Evolutionary conservation across 2,329 filamentous ascomycete genomes (phyloP).

Genomic region (Thielaviopsis populi): DNA sequence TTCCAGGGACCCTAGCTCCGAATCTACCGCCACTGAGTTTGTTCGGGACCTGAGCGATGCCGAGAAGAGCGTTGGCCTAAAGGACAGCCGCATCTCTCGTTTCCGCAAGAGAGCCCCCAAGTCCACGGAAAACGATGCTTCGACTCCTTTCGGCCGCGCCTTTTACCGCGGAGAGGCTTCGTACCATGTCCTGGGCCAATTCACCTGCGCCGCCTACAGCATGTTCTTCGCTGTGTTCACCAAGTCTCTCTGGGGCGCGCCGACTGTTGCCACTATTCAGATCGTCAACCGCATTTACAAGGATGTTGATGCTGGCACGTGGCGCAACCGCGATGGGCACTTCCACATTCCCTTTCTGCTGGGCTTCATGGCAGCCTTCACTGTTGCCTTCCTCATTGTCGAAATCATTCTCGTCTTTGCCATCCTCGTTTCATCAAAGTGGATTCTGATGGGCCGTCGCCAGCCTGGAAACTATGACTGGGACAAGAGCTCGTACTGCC

Average conservation of each 20-base stretch:
- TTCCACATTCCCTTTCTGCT: conserved; percentile 28
- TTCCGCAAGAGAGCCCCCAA: conserved; percentile 7
- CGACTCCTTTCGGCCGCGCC: conserved; percentile 37
- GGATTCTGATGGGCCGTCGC: conserved; percentile 36
- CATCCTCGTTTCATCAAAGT: conserved; percentile 34
- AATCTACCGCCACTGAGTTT: conserved; percentile 5
- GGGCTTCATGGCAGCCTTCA: conserved; percentile 26
- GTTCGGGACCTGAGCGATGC: background rate
- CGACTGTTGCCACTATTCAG: conserved; percentile 34
- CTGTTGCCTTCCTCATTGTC: conserved; percentile 29
- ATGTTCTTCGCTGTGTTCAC: conserved; percentile 31
- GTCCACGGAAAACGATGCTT: conserved; percentile 5
- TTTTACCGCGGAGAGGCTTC: conserved; percentile 37
- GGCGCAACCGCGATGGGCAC: conserved; percentile 17
- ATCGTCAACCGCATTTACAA: conserved; percentile 27
- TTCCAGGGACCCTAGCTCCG: conserved; percentile 3
- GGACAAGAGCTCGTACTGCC: conserved; percentile 42
- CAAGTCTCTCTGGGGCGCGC: conserved; percentile 36
- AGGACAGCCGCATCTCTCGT: background rate
- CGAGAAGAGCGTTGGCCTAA: conserved; percentile 1
- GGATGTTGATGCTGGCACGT: conserved; percentile 17
- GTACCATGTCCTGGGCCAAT: conserved; percentile 35
- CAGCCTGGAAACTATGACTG: conserved; percentile 40
- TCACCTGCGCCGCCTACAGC: conserved; percentile 36
- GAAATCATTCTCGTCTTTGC: conserved; percentile 30